phyloP scores from a whole-genome alignment of 2,329 filamentous ascomycete species.

The Trichothecium sympodiale region DNA sequence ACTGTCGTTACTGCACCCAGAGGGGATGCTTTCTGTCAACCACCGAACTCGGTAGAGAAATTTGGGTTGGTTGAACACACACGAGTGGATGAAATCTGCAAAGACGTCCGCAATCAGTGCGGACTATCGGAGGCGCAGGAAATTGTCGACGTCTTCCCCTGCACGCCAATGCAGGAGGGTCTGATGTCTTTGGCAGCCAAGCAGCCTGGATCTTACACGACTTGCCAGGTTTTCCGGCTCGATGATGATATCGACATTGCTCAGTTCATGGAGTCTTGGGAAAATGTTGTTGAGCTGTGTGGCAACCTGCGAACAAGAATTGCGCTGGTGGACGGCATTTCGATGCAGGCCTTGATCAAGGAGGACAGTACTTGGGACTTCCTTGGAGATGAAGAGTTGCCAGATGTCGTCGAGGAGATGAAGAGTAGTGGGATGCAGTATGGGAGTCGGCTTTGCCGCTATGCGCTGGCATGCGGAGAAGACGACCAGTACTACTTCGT shows the following conservation, averaged over 20 bases:
- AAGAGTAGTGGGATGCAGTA: constrained; percentile 2
- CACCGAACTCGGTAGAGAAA: too few relatives aligned
- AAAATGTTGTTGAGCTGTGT: constrained; percentile 2
- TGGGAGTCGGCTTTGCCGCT: constrained; percentile 3
- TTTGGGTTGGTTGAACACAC: too few relatives aligned
- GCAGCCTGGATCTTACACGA: constrained; percentile 19
- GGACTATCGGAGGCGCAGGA: too few relatives aligned
- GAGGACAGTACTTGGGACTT: constrained; percentile 1
- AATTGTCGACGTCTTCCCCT: constrained; percentile 40
- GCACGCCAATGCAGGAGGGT: constrained; percentile 36
- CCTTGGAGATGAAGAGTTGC: background rate
- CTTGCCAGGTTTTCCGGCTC: constrained; percentile 14
- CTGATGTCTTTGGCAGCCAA: constrained; percentile 35
- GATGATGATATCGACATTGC: constrained; percentile 11
- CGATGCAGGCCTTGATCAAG: constrained; percentile 3
- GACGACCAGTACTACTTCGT: constrained; percentile 9
- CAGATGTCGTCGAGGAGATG: constrained; percentile 1
- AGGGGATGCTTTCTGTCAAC: too few relatives aligned
- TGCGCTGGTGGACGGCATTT: constrained; percentile 2
- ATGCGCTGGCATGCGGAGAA: background rate
- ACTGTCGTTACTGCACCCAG: too few relatives aligned
- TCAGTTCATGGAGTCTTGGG: constrained; percentile 15
- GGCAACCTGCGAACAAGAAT: constrained; percentile 6
- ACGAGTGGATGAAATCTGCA: too few relatives aligned
- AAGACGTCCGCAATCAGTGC: too few relatives aligned